These are phyloP conservation scores for Wickerhamiella nectarea DNA, from an alignment of 805 yeast species.

Conservation along the genomic window DNA sequence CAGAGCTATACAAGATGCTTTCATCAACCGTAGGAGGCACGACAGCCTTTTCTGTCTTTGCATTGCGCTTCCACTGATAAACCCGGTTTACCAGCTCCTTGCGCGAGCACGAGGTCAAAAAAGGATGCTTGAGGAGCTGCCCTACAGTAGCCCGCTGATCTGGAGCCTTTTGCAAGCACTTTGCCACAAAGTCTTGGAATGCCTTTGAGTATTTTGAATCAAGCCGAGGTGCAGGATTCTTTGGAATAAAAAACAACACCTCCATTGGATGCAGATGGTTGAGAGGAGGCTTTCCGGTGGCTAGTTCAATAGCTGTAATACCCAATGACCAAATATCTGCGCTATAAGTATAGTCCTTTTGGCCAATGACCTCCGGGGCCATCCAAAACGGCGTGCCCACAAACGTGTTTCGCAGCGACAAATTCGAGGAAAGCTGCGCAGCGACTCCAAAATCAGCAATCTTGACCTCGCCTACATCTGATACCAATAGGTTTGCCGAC, in stretches of 20 bases:
- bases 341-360: conserved; percentile 55
- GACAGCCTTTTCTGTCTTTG: background rate
- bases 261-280: conserved; percentile 40
- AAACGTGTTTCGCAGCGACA: conserved; percentile 35
- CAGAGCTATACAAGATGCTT: background rate
- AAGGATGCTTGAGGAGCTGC: conserved; percentile 49
- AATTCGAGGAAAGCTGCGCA: conserved; percentile 51
- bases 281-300: conserved; percentile 60
- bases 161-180: conserved; percentile 64
- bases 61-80: conserved; percentile 11
- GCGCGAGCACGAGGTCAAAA: conserved; percentile 26
- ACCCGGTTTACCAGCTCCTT: conserved; percentile 14
- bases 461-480: conserved; percentile 60
- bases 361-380: conserved; percentile 97
- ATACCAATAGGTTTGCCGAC: conserved; percentile 76
- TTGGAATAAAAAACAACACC: conserved; percentile 39
- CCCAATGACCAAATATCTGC: conserved; percentile 78
- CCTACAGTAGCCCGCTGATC: conserved; percentile 49
- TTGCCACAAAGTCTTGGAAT: conserved; percentile 53
- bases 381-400: conserved; percentile 70
- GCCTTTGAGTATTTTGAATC: conserved; percentile 29
- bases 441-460: conserved; percentile 96
- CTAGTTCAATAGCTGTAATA: conserved; percentile 61
- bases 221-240: conserved; percentile 34
- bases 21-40: conserved; percentile 8